These are phyloP conservation scores for Thalassiosira livingstoniorum DNA, from an alignment of 352 stramenopile genomes.

Conservation along the genomic window DNA sequence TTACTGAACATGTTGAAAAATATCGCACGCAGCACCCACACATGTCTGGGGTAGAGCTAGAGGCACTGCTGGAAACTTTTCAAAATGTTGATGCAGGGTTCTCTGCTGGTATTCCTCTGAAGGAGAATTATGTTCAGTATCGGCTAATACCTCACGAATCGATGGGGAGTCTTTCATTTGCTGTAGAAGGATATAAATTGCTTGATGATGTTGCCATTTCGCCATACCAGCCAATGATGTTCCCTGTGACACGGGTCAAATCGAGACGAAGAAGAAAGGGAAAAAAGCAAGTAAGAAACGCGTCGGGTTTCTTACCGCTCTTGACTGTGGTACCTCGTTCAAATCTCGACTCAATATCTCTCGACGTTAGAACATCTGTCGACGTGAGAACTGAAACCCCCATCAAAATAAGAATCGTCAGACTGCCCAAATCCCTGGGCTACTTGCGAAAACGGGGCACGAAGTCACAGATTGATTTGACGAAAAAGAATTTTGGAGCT, in stretches of 20 bases:
- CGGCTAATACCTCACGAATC: background rate
- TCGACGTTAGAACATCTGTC: slow-evolving; percentile 39
- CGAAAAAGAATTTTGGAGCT: slow-evolving; percentile 36
- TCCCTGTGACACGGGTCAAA: slow-evolving; percentile 31
- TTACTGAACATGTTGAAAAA: background rate
- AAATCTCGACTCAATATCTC: slow-evolving; percentile 31
- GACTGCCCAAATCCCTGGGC: slow-evolving; percentile 27
- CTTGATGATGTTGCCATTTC: slow-evolving; percentile 38
- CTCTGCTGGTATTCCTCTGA: slow-evolving; percentile 12
- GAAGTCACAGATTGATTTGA: slow-evolving; percentile 38
- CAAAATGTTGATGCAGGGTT: slow-evolving; percentile 21
- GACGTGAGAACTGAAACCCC: slow-evolving; percentile 39
- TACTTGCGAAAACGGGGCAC: slow-evolving; percentile 5
- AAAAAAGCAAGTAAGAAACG: slow-evolving; percentile 11
- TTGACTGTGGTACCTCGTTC: slow-evolving; percentile 43
- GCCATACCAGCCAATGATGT: slow-evolving; percentile 43
- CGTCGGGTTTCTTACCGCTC: slow-evolving; percentile 40
- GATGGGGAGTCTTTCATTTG: slow-evolving; percentile 22
- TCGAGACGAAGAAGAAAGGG: slow-evolving; percentile 25
- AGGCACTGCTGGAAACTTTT: slow-evolving; percentile 11
- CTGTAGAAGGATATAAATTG: slow-evolving; percentile 31
- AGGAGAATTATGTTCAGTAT: background rate
- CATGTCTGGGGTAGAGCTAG: background rate
- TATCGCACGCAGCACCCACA: background rate
- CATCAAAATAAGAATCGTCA: slow-evolving; percentile 53